Evolutionary conservation across 306 rosid genomes (phyloP).

Genomic region (cucumber (Cucumis sativus)): DNA sequence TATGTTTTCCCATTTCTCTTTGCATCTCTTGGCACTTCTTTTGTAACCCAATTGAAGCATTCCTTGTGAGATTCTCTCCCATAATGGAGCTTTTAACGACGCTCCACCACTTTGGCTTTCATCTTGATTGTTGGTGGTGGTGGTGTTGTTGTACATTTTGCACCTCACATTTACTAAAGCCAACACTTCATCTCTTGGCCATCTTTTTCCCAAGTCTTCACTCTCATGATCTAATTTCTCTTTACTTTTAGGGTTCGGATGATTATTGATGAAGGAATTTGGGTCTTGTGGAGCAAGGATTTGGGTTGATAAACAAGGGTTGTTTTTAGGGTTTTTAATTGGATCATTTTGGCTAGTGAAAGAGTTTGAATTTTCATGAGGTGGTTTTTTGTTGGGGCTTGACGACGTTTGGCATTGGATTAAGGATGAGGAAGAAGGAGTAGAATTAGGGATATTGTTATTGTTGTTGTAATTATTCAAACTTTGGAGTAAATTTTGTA

Average conservation of each 20-base stretch:
- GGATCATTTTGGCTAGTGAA: conserved; percentile 1
- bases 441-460: background rate
- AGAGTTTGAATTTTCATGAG: conserved; percentile 10
- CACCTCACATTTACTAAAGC: conserved; percentile 69
- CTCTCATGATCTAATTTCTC: background rate
- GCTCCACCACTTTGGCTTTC: too few species aligned
- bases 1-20: conserved; percentile 93
- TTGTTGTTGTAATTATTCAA: background rate
- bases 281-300: conserved; percentile 25
- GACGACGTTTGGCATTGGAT: conserved; percentile 6
- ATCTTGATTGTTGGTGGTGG: too few species aligned
- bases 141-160: conserved; percentile 17
- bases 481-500: background rate
- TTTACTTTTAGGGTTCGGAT: conserved; percentile 4
- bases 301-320: conserved; percentile 18
- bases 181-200: conserved; percentile 87
- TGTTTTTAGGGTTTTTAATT: conserved; percentile 33
- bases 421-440: conserved; percentile 11
- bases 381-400: background rate
- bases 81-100: conserved; percentile 41
- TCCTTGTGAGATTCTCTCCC: conserved; percentile 92
- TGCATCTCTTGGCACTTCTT: conserved; percentile 82
- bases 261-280: conserved; percentile 6
- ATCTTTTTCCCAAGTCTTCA: conserved; percentile 58
- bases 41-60: conserved; percentile 64